Conservation (phyloP, 345 rosid genomes). For the Sonneratia caseolaris region DNA sequence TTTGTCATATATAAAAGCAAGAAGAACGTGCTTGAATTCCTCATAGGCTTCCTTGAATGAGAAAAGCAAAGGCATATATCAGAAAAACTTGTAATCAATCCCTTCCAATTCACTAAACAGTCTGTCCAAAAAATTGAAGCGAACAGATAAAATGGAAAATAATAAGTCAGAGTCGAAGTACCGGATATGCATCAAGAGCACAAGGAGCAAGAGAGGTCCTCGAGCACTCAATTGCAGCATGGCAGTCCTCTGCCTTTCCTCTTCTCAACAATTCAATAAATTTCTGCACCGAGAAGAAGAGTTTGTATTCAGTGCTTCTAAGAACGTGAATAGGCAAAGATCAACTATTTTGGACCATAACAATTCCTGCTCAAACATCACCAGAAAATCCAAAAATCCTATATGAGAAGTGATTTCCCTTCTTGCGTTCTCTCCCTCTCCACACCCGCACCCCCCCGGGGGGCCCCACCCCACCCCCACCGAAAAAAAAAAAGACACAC, state of each 20-base stretch:
- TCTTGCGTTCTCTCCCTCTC: not conserved
- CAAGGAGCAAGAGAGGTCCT: slow-evolving; percentile 85
- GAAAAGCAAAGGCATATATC: slow-evolving; percentile 13
- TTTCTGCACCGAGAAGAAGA: slow-evolving; percentile 37
- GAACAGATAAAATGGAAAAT: not conserved
- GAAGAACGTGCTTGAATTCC: slow-evolving; percentile 95
- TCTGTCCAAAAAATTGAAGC: not conserved
- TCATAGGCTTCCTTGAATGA: slow-evolving; percentile 88
- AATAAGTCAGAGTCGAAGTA: slow-evolving; percentile 12
- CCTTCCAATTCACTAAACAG: slow-evolving; percentile 4
- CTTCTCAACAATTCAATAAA: slow-evolving; percentile 79
- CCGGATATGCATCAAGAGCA: slow-evolving; percentile 98
- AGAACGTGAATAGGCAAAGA: not conserved
- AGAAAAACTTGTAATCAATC: not conserved
- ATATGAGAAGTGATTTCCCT: not conserved
- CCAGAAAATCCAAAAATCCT: not conserved
- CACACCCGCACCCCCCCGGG: not conserved
- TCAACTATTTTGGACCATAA: not conserved
- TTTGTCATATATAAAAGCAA: slow-evolving; percentile 76
- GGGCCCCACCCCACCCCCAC: not conserved
- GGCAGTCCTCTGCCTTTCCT: slow-evolving; percentile 57
- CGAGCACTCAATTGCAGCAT: slow-evolving; percentile 61
- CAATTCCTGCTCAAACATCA: not conserved
- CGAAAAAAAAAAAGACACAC: not conserved
- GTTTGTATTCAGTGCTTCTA: not conserved